Evolutionary conservation across 148 eudicot species (phyloP), one percentile per base, ranked within the genome.

Genomic region (Arctostaphylos glauca): DNA sequence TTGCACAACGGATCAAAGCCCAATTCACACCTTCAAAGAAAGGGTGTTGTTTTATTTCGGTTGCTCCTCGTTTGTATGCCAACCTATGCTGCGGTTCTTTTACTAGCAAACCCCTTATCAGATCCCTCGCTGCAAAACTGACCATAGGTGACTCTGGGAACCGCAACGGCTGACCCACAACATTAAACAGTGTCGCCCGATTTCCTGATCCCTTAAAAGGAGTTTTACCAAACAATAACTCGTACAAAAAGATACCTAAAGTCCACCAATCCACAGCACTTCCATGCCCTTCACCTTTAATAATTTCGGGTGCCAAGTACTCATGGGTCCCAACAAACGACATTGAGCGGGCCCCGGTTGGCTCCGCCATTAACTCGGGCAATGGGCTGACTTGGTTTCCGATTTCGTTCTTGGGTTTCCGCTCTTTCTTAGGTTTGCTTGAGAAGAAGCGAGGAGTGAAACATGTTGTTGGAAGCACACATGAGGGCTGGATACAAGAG

Each of bases 231-330:
- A 93, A 94, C 80, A 94, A 77, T 31, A 94, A 85, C 84, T 94
- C 98, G 47, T 93, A 92, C 19, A 94, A 74, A 83, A 94, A 94
- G 84, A 94, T 92, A 66, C 98, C 98, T 3, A 92, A 90, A 16
- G 98, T 94, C 98, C 98, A 94, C 98, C 98, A 94, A 81, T 94
- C 98, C 31, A 94, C 98, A 0, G 98, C 98, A 80, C 98, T 94
- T 43, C 98, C 98, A 72, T 94, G 98, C 59, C 98, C 98, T 85
- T 94, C 98, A 0, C 94, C 94, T 79, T 93, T 93, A 64, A 94
- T 94, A 78, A 94, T 94, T 81, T 94, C 98, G 1, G 98, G 98
- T 8, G 98, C 98, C 76, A 93, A 81, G 81, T 94, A 94, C 70
- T 94, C 98, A 31, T 94, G 97, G 75, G 98, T 94, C 49, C 98